These are phyloP conservation scores for Talaromyces adpressus DNA, from an alignment of 495 filamentous ascomycete genomes.

Conservation along the genomic window DNA sequence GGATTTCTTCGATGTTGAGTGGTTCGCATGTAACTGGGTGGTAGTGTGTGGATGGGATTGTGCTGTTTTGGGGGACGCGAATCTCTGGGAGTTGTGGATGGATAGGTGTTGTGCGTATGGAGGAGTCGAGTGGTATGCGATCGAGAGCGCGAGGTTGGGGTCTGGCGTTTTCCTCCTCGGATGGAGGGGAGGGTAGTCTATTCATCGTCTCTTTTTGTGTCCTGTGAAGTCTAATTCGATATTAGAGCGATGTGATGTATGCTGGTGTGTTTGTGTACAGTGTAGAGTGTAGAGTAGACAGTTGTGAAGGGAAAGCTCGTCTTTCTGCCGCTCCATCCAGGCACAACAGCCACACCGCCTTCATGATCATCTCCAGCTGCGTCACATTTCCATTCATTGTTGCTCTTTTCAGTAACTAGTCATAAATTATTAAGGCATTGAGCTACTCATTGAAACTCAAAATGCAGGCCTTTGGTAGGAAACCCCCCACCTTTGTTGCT, in stretches of 20 bases:
- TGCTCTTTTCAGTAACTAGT: not conserved
- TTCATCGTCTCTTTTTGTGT: slow-evolving; percentile 12
- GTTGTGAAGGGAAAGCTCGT: not conserved
- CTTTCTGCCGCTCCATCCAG: slow-evolving; percentile 11
- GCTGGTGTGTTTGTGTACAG: too few relatives aligned
- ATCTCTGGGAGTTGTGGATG: slow-evolving; percentile 35
- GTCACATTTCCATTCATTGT: not conserved
- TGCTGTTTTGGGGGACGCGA: slow-evolving; percentile 24
- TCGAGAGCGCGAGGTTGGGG: slow-evolving; percentile 5
- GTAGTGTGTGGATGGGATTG: slow-evolving; percentile 26
- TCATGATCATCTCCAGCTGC: not conserved
- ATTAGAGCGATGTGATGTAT: not conserved
- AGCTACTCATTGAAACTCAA: slow-evolving; percentile 4
- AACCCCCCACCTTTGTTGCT: not conserved
- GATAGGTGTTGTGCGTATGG: slow-evolving; percentile 33
- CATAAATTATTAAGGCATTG: not conserved
- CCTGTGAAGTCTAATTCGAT: not conserved
- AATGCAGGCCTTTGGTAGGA: slow-evolving; percentile 49
- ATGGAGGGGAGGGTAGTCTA: slow-evolving; percentile 26
- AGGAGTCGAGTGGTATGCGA: slow-evolving; percentile 25
- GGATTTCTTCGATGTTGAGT: slow-evolving; percentile 21
- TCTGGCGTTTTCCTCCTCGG: slow-evolving; percentile 17
- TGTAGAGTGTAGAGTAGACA: too few relatives aligned
- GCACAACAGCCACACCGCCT: slow-evolving; percentile 8
- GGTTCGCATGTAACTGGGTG: slow-evolving; percentile 35